Evolutionary conservation across 305 asterid genomes (phyloP), one percentile per base, ranked within the genome.

Genomic region (Stenogyne calaminthoides): DNA sequence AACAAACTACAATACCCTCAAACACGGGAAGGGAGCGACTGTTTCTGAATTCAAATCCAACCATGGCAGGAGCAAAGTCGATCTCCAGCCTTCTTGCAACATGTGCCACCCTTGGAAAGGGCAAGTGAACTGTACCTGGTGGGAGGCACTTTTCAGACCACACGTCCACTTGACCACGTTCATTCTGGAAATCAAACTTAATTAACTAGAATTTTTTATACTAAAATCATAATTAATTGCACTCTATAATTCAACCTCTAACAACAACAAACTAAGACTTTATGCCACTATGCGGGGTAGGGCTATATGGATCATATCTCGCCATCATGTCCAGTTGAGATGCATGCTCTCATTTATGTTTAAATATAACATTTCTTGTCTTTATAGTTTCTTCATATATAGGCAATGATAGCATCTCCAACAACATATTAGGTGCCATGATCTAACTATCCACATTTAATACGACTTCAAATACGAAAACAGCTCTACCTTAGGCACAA

Each of bases 91-190:
- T 84, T 81, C 74, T 92, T 7, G 95, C 99, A 56, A 92, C 90
- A 72, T 69, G 76, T 40, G 74, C 87, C 49, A 90, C 77, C 82
- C 97, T 85, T 57, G 97, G 96, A 62, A 88, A 85, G 69, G 81
- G 88, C 88, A 92, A 67, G 72, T 95, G 99, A 77, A 89, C 86
- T 16, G 99, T 95, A 75, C 99, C 99, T 1, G 93, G 97, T 51
- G 99, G 97, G 71, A 95, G 95, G 87, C 99, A 90, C 85, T 90
- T 95, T 86, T 92, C 98, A 8, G 96, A 95, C 99, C 99, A 95
- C 56, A 90, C 98, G 77, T 95, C 99, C 79, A 95, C 99, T 82
- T 75, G 95, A 57, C 98, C 97, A 37, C 98, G 95, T 77, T 90
- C 99, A 52, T 95, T 95, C 98, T 94, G 78, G 40, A 80, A 78